Conservation (phyloP, 2,329 filamentous ascomycete genomes). For the Cercospora zeina region DNA sequence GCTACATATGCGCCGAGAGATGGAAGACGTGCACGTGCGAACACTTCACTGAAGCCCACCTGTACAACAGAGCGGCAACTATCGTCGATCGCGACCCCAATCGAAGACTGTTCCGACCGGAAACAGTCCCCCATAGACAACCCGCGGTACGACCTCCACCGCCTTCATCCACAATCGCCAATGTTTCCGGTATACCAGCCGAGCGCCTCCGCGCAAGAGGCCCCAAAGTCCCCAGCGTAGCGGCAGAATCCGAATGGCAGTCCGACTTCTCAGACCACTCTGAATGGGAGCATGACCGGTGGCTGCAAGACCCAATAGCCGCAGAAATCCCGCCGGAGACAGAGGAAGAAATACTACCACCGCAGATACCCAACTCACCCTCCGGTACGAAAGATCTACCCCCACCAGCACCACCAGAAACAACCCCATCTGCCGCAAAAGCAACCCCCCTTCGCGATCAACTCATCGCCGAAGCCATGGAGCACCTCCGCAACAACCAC, state of each 20-base stretch:
- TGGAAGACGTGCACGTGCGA: conserved; percentile 37
- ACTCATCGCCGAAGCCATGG: conserved; percentile 29
- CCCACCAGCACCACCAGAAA: too few relatives aligned
- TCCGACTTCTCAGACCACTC: conserved; percentile 25
- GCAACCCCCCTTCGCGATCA: conserved; percentile 34
- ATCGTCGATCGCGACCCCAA: conserved; percentile 25
- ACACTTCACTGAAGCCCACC: conserved; percentile 28
- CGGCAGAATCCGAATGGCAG: conserved; percentile 7
- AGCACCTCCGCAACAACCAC: conserved; percentile 44
- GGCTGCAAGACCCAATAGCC: not conserved
- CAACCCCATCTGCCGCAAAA: conserved; percentile 14
- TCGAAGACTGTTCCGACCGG: conserved; percentile 22
- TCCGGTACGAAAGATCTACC: not conserved
- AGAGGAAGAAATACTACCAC: not conserved
- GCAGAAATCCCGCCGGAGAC: not conserved
- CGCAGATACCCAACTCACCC: not conserved
- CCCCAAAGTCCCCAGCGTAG: not conserved
- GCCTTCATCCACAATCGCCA: not conserved
- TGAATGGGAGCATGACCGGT: conserved; percentile 27
- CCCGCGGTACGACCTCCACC: conserved; percentile 10
- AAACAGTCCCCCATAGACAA: conserved; percentile 16
- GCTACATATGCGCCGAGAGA: conserved; percentile 33
- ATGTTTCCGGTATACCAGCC: not conserved
- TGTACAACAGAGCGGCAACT: conserved; percentile 24
- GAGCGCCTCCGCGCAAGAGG: not conserved